Percentiles rank a stretch among this genome's conserved stretches.
Evolutionary conservation across 1,284 basidiomycete genomes (phyloP).

Genomic region (Leccinum huronense): DNA sequence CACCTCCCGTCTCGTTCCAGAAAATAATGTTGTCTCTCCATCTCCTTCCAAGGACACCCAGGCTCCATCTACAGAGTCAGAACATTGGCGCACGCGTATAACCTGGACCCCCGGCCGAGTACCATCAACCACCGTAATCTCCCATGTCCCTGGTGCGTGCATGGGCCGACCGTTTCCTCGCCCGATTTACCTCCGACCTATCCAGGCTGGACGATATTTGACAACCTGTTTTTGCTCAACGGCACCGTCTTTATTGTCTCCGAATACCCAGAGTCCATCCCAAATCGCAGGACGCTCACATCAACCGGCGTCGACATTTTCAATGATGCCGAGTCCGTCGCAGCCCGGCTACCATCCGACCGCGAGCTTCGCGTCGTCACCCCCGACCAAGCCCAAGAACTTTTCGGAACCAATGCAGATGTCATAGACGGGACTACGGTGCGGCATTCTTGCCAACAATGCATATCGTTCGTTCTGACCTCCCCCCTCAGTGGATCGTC

Average conservation of each 20-base stretch:
- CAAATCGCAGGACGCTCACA: slow-evolving; percentile 54
- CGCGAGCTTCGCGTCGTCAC: slow-evolving; percentile 76
- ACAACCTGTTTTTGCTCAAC: slow-evolving; percentile 73
- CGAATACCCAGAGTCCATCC: slow-evolving; percentile 52
- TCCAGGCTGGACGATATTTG: slow-evolving; percentile 82
- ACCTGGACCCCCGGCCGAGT: slow-evolving; percentile 42
- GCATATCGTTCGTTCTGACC: slow-evolving; percentile 5
- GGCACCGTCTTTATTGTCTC: slow-evolving; percentile 75
- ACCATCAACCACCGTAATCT: slow-evolving; percentile 57
- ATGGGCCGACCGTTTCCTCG: not conserved
- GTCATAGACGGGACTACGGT: slow-evolving; percentile 69
- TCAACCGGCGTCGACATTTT: slow-evolving; percentile 54
- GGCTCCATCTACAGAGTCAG: slow-evolving; percentile 18
- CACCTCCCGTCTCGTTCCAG: slow-evolving; percentile 11
- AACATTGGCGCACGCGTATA: slow-evolving; percentile 37
- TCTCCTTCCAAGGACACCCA: slow-evolving; percentile 9
- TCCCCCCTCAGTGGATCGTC: slow-evolving; percentile 55
- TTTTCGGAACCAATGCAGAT: slow-evolving; percentile 67
- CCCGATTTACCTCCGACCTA: not conserved
- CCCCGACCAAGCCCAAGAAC: slow-evolving; percentile 58
- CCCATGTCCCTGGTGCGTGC: slow-evolving; percentile 59
- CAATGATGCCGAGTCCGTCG: slow-evolving; percentile 46
- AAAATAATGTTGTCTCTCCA: slow-evolving; percentile 2
- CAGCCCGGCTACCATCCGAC: slow-evolving; percentile 62
- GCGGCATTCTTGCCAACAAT: slow-evolving; percentile 2